Evolutionary conservation across 2,329 filamentous ascomycete species (phyloP), one percentile per base, ranked within the genome.

Genomic region (Trichophyton mentagrophytes): DNA sequence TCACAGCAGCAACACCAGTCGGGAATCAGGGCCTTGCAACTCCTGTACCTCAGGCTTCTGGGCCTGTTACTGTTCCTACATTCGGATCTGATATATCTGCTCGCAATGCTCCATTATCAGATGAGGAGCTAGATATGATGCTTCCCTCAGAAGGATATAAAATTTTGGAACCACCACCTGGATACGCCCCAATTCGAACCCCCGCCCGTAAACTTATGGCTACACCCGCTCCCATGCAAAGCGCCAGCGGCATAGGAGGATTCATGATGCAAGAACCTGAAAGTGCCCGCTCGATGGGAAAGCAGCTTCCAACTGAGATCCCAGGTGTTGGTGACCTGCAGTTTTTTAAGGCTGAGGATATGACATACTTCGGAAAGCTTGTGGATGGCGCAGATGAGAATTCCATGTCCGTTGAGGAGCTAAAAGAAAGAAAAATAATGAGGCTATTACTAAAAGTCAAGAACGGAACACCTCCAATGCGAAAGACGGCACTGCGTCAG

Each of bases 391-490:
- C 87, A 27, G 90, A 97, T 67, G 93, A 99, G 76, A 95, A 92
- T 67, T 82, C 85, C 22, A 83, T 99, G 76, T 91, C 86, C 20
- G 90, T 99, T 8, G 93, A 99, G 57, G 92, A 99, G 69, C 77
- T 99, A 59, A 97, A 99, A 75, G 92, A 99, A 76, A 84, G 93
- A 64, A 99, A 99, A 77, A 99, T 99, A 70, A 97, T 99, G 93
- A 83, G 93, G 66, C 78, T 99, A 60, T 79, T 99, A 53, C 81
- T 99, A 61, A 99, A 99, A 77, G 92, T 99, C 79, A 99, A 99
- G 82, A 99, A 99, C 72, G 93, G 93, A 69, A 97, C 93, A 46
- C 93, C 93, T 27, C 92, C 93, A 0, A 97, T 97, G 93, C 83
- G 93, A 76, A 99, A 99, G 81, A 99, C 93, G 40, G 93, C 93